A percentile compares a stretch with the other conserved stretches of the same genome.
These are phyloP conservation scores for Neurospora sp. DNA, from an alignment of 495 filamentous ascomycete species.

Conservation along the genomic window DNA sequence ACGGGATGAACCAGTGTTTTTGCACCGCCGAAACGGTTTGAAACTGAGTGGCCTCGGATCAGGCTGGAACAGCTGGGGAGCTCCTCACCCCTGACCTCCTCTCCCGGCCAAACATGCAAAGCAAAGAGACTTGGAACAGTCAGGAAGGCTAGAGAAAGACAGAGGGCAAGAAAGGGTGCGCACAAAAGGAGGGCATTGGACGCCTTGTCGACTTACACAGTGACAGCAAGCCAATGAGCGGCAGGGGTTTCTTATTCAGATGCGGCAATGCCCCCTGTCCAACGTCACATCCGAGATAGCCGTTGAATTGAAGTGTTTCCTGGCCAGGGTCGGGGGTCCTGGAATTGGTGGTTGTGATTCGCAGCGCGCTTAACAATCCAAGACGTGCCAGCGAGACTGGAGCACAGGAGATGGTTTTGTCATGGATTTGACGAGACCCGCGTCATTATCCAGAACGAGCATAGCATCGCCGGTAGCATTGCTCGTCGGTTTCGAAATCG, in stretches of 20 bases:
- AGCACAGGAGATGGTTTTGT: not conserved
- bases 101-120: not conserved
- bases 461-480: not conserved
- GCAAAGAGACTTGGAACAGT: not conserved
- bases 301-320: not conserved
- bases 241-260: not conserved
- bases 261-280: constrained; percentile 1
- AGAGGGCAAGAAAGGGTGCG: not conserved
- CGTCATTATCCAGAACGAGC: not conserved
- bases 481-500: not conserved
- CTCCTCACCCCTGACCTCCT: not conserved
- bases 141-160: not conserved
- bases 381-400: not conserved
- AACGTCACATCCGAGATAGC: not conserved
- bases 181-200: not conserved
- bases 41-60: not conserved
- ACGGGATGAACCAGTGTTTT: not conserved
- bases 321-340: not conserved
- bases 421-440: not conserved
- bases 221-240: not conserved
- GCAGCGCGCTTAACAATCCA: not conserved
- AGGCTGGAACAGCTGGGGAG: not conserved
- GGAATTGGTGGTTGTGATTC: not conserved
- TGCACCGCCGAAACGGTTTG: not conserved
- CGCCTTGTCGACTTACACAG: not conserved